Base-by-base conservation (phyloP, 2,329 filamentous ascomycete species). In the Colletotrichum sp. region DNA sequence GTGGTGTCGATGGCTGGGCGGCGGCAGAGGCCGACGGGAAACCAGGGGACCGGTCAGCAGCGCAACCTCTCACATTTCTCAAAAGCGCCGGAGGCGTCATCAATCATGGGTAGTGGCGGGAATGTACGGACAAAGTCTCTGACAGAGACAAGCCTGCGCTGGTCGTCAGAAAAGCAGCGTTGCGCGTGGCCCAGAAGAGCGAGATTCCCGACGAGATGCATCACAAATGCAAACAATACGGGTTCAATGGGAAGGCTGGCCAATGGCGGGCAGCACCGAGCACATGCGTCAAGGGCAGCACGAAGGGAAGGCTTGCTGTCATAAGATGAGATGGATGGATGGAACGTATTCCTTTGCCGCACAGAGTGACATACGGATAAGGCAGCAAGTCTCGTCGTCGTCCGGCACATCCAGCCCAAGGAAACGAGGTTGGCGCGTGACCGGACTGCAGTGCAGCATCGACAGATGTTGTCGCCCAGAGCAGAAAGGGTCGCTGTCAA, bases 21-120 rank as follows among this genome's bases (percentile, higher is more conserved):
- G 66, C 75, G 61, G 66, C 75, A 75, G 34, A 68, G 64, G 74
- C 74, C 59, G 74, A 61, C 32, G 52, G 72, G 25, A 62, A 36
- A 76, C 66, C 61, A 61, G 71, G 63, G 59, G 57, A 71, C 65
- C 30, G 32, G 30, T 65, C 30, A 34, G 30, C 25, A 12, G 16
- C 49, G 61, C 30, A 19, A 39, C 52, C 36, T 69, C 39, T 25
- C 32, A 5, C 44, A 63, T 73, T 77, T 67, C 62, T 52, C 52
- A 16, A 61, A 75, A 77, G 73, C 76, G 76, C 76, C 65, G 36
- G 69, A 76, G 66, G 72, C 76, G 69, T 76, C 39, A n/a, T 70
- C 36, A 25, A 34, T 44, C 19, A 66, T 63, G 71, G 67, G 52
- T 71, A 32, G n/a, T 39, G 57, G 52, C 12, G 25, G 49, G 22